Evolutionary conservation across 352 stramenopile genomes (phyloP).

Genomic region (Blastocystis sp.): DNA sequence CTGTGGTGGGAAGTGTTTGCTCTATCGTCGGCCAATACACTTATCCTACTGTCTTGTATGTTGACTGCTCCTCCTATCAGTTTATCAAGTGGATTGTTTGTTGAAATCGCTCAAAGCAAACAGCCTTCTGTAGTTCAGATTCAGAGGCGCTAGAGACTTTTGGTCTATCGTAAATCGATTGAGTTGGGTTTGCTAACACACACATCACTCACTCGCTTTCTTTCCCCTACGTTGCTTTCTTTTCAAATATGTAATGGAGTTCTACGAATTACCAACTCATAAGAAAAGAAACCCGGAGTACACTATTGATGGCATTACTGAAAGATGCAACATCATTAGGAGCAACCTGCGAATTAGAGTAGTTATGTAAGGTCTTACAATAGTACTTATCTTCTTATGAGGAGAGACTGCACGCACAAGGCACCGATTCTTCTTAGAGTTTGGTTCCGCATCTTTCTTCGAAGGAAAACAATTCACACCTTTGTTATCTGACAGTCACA

Average conservation of each 20-base stretch:
- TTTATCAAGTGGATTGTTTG: conserved; percentile 37
- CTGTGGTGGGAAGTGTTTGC: conserved; percentile 28
- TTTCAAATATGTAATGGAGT: conserved; percentile 45
- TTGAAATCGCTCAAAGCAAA: not conserved
- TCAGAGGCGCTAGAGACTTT: not conserved
- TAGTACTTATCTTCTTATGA: conserved; percentile 18
- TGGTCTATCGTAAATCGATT: not conserved
- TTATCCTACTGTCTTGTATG: not conserved
- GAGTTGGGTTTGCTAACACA: not conserved
- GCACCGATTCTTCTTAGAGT: conserved; percentile 20
- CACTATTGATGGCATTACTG: conserved; percentile 6
- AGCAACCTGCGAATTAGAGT: not conserved
- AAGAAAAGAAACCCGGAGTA: not conserved
- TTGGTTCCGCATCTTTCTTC: not conserved
- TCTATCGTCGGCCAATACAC: conserved; percentile 7
- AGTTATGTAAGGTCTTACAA: not conserved
- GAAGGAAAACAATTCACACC: conserved; percentile 51
- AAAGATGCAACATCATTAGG: conserved; percentile 28
- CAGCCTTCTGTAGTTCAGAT: not conserved
- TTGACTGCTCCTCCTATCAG: conserved; percentile 33
- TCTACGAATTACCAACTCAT: not conserved
- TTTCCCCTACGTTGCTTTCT: conserved; percentile 10
- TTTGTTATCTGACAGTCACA: conserved; percentile 18
- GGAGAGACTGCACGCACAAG: conserved; percentile 30
- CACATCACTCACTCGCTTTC: conserved; percentile 25